Evolutionary conservation across 768 basidiomycete species (phyloP), one percentile per base, ranked within the genome.

Genomic region (Lentinula boryana): DNA sequence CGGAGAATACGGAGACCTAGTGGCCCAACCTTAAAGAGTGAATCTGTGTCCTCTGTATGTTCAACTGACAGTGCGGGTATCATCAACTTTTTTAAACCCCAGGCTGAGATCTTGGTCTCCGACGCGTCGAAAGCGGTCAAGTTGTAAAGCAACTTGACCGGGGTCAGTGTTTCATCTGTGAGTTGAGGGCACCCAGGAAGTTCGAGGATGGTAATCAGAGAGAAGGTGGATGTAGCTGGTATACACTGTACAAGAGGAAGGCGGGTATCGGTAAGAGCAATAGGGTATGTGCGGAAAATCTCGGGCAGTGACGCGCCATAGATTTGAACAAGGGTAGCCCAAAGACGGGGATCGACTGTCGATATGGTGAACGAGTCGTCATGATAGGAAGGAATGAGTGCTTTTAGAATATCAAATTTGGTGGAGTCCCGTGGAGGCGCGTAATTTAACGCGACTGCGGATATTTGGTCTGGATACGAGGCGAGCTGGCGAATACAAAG

Each of bases 91-190:
- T 75, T 76, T 53, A 90, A 68, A 12, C 83, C 87, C 63, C 80
- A 77, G 2, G 80, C 65, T 3, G 81, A 80, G 40, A 92, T 64
- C 1, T 62, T 27, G 1, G 85, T 87, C 9, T 69, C 72, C 52
- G 84, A 85, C 21, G 81, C 79, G 68, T 92, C 89, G n/a, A 92
- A 73, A 0, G 85, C 90, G 44, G 72, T 67, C 18, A 92, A 75
- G 5, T 76, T 74, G 64, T 81, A 82, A 5, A 92, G 76, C 9
- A 70, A 64, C 32, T 77, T 79, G 32, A 91, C 74, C 8, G 72
- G 68, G 43, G 76, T 60, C 27, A 89, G 75, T 51, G 79, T 81
- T 27, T 79, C 71, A 69, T 92, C 90, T 31, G 77, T 81, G 0
- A 92, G 74, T n/a, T 81, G 74, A 10, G 61, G 58, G 64, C 86